These are phyloP conservation scores for Gossypium schwendimanii DNA, from an alignment of 441 rosid genomes.

Conservation along the genomic window DNA sequence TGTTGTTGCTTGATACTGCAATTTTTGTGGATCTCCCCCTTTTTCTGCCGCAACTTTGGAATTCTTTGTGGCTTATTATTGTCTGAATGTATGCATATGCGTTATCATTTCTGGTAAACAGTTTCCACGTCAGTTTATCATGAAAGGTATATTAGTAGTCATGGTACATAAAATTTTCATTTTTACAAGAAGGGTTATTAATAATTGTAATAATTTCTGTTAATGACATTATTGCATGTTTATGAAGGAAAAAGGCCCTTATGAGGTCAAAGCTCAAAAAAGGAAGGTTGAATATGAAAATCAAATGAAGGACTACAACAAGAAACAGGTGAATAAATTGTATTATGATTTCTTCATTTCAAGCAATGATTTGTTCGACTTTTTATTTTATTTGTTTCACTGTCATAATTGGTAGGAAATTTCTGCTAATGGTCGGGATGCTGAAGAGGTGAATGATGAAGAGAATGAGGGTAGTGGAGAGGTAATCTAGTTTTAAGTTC, in stretches of 20 bases:
- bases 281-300: conserved; percentile 52
- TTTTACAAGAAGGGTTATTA: neutral
- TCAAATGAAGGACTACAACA: conserved; percentile 51
- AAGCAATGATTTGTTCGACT: neutral
- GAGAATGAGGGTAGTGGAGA: conserved; percentile 41
- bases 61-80: neutral
- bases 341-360: neutral
- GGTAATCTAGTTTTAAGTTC: conserved; percentile 19
- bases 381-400: neutral
- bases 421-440: conserved; percentile 32
- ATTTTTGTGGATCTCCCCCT: neutral
- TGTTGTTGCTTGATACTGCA: neutral
- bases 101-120: neutral
- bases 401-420: conserved; percentile 25
- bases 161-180: neutral
- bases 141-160: neutral
- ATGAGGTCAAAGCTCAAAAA: conserved; percentile 54
- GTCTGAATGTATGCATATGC: neutral
- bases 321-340: conserved; percentile 38
- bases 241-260: conserved; percentile 51
- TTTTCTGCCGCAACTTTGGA: neutral
- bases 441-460: conserved; percentile 40
- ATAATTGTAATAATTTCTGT: neutral
- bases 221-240: neutral
- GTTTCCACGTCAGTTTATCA: neutral